Percentiles rank a stretch among this genome's conserved stretches.
Conservation (phyloP, 495 filamentous ascomycete genomes). For the Aspergillus coremiiformis region DNA sequence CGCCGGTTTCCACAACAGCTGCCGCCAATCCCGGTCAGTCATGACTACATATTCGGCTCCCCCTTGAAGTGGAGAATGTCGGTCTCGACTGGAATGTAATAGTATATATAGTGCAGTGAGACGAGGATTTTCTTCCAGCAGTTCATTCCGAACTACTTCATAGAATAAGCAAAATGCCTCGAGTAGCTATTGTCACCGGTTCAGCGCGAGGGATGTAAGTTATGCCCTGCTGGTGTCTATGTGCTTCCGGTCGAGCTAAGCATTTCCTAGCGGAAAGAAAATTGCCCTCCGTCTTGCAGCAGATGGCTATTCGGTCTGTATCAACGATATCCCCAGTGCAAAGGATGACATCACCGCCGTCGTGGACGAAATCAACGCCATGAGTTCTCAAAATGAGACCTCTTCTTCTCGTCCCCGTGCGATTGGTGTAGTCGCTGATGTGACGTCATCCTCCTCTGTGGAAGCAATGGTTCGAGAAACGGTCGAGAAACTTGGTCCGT, state of each 20-base stretch:
- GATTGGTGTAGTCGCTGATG: constrained; percentile 39
- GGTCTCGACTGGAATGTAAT: no score
- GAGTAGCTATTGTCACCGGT: constrained; percentile 52
- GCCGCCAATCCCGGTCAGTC: no score
- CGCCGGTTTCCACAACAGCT: no score
- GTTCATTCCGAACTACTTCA: no score
- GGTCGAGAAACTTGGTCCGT: constrained; percentile 41
- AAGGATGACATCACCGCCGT: constrained; percentile 38
- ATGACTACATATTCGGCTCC: no score
- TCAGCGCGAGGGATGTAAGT: constrained; percentile 48
- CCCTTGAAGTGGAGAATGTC: no score
- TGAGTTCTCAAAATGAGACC: constrained; percentile 9
- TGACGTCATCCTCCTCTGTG: constrained; percentile 44
- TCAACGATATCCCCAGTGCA: constrained; percentile 50
- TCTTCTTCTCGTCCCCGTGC: constrained; percentile 37
- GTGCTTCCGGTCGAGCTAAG: not conserved
- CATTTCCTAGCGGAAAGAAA: constrained; percentile 41
- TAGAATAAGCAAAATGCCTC: constrained; percentile 11
- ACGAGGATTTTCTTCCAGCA: no score
- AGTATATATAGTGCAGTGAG: not conserved
- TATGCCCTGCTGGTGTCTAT: not conserved
- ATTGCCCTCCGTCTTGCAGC: constrained; percentile 52
- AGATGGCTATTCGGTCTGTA: constrained; percentile 54
- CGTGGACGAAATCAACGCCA: constrained; percentile 40
- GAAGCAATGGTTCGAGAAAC: constrained; percentile 40